Evolutionary conservation across 106 monocot species (phyloP).

Genomic region (Allium fistulosum): DNA sequence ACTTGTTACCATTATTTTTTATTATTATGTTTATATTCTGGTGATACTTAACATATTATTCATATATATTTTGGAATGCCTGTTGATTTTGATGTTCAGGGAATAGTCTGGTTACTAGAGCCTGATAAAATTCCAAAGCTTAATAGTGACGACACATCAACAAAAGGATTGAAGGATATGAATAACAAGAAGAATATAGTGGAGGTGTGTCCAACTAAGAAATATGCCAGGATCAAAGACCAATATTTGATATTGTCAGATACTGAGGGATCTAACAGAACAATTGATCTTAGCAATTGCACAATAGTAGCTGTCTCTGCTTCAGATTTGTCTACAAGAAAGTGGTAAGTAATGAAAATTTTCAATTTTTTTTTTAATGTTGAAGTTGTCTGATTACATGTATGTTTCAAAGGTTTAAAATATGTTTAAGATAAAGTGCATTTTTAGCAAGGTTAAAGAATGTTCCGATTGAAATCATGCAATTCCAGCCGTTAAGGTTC

Average conservation of each 20-base stretch:
- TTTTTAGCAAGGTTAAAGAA: no score
- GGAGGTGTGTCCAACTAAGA: slow-evolving; percentile 82
- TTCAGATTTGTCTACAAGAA: slow-evolving; percentile 55
- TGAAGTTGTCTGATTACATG: no score
- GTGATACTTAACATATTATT: no score
- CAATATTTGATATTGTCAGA: slow-evolving; percentile 47
- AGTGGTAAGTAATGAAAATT: slow-evolving; percentile 53
- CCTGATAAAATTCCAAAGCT: slow-evolving; percentile 48
- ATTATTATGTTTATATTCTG: no score
- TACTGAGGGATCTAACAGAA: slow-evolving; percentile 39
- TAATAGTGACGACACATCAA: slow-evolving; percentile 28
- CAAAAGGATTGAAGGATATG: slow-evolving; percentile 39
- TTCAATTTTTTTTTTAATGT: not conserved
- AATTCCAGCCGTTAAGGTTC: no score
- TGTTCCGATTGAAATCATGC: no score
- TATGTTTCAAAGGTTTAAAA: no score
- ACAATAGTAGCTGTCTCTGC: slow-evolving; percentile 66
- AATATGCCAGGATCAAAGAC: slow-evolving; percentile 66
- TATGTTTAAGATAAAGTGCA: no score
- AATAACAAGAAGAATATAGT: slow-evolving; percentile 49
- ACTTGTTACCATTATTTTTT: no score
- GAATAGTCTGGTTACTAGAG: slow-evolving; percentile 79
- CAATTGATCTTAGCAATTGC: slow-evolving; percentile 49
- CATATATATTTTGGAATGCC: no score
- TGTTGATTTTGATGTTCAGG: slow-evolving; percentile 32